Evolutionary conservation across 257 asterid genomes (phyloP), one percentile per base, ranked within the genome.

Genomic region (Lithospermum erythrorhizon): DNA sequence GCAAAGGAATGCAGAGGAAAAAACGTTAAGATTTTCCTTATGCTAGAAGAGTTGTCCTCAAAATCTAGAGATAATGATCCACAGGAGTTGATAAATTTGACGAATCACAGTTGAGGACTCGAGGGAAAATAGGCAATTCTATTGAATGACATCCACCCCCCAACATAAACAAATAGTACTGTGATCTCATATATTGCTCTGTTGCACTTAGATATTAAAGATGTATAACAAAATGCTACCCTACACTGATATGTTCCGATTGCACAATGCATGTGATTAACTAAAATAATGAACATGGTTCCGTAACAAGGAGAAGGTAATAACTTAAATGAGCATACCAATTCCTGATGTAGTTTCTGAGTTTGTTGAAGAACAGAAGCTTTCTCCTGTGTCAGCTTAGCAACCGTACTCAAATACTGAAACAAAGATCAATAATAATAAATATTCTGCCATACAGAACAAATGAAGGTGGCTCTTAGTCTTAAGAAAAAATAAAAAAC

Each of bases 341-440:
- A 62, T 76, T 89, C 95, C 17, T 66, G 75, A 29, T 72, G 73
- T 56, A 83, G 87, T 78, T 78, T 79, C 73, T 77, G 75, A 66
- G 84, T 89, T 71, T 77, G 82, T 67, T 81, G 71, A 59, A 71
- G 52, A n/a, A 81, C 79, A 53, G 79, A 67, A 73, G 63, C 78
- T 75, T 80, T 89, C 82, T 89, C 94, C 68, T 81, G 80, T 15
- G 77, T 78, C 85, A 89, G 65, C 76, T 83, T 83, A 49, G 79
- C 70, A 72, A 83, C 72, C 73, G 60, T 59, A 53, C 84, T 70
- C 76, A 55, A 62, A 14, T 69, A 78, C 94, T 87, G 82, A 63
- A 68, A 48, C 70, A n/a, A 59, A 29, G 68, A 45, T 63, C 18
- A 4, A 51, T 52, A 70, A 52, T 59, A 69, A 48, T 66, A 52